Conservation (phyloP, 2,329 filamentous ascomycete genomes). For the Botrytis hyacinthi region DNA sequence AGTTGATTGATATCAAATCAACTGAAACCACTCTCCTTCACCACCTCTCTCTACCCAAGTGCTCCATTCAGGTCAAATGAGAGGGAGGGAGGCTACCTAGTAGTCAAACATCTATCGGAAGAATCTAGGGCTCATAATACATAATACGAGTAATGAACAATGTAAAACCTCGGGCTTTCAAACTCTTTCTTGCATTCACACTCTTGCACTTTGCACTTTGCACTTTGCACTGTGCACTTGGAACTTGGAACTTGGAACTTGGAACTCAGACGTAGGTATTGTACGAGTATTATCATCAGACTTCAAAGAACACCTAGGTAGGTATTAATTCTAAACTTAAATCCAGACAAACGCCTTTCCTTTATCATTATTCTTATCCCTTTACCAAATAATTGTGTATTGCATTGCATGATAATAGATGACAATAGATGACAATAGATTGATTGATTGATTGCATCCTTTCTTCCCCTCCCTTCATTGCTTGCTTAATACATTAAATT, state of each 20-base stretch:
- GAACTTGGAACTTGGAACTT: too few relatives aligned
- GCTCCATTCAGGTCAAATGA: background rate
- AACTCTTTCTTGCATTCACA: background rate
- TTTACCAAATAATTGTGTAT: background rate
- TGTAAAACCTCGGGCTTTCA: background rate
- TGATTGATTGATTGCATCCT: background rate
- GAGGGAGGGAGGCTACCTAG: background rate
- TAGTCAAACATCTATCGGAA: background rate
- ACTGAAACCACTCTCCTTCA: slow-evolving; percentile 1
- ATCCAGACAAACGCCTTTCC: background rate
- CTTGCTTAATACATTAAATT: background rate
- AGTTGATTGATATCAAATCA: slow-evolving; percentile 15
- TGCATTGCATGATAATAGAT: background rate
- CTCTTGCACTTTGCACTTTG: background rate
- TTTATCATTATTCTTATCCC: background rate
- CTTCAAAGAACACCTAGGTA: background rate
- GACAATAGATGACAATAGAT: too few relatives aligned
- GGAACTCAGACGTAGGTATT: background rate
- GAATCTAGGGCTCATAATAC: background rate
- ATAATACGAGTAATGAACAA: background rate
- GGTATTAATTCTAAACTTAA: background rate
- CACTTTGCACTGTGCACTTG: too few relatives aligned
- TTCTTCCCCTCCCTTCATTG: background rate
- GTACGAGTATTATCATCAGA: background rate
- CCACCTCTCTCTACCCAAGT: background rate